phyloP scores from a whole-genome alignment of 2,329 filamentous ascomycete genomes.

The Colletotrichum truncatum region DNA sequence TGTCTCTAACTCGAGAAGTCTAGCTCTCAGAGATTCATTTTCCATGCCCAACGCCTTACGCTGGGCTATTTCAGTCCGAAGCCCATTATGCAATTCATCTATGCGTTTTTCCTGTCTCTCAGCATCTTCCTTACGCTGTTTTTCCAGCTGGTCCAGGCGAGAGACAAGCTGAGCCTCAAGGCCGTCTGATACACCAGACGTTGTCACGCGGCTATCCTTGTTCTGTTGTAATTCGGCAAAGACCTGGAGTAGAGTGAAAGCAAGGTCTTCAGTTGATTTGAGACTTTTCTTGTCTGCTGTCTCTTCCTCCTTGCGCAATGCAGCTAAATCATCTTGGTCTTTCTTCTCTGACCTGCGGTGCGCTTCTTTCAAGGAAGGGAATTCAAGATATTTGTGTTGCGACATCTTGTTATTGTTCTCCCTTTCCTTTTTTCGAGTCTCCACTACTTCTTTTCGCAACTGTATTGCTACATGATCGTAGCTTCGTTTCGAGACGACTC shows the following conservation, averaged over 20 bases:
- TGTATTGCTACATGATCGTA: conserved; percentile 5
- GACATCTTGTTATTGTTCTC: neutral
- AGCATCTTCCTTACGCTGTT: conserved; percentile 11
- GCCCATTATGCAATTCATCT: neutral
- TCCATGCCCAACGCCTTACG: conserved; percentile 9
- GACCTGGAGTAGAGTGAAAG: neutral
- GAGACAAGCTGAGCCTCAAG: neutral
- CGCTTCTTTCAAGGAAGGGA: conserved; percentile 12
- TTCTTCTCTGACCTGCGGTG: conserved; percentile 13
- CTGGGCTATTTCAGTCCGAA: neutral
- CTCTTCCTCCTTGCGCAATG: neutral
- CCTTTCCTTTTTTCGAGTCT: conserved; percentile 2
- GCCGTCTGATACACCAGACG: neutral
- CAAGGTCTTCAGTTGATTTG: neutral
- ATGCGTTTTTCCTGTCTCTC: conserved; percentile 29
- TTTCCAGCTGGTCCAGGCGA: conserved; percentile 20
- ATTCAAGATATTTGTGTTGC: conserved; percentile 12
- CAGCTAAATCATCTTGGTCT: conserved; percentile 1
- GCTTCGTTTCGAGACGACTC: neutral
- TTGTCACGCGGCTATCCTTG: neutral
- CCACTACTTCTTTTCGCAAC: neutral
- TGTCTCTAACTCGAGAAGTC: neutral
- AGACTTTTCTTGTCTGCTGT: neutral
- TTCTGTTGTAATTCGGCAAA: neutral
- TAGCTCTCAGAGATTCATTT: conserved; percentile 14